These are phyloP conservation scores for Dioszegia hungarica DNA, from an alignment of 768 basidiomycete genomes.

Conservation along the genomic window DNA sequence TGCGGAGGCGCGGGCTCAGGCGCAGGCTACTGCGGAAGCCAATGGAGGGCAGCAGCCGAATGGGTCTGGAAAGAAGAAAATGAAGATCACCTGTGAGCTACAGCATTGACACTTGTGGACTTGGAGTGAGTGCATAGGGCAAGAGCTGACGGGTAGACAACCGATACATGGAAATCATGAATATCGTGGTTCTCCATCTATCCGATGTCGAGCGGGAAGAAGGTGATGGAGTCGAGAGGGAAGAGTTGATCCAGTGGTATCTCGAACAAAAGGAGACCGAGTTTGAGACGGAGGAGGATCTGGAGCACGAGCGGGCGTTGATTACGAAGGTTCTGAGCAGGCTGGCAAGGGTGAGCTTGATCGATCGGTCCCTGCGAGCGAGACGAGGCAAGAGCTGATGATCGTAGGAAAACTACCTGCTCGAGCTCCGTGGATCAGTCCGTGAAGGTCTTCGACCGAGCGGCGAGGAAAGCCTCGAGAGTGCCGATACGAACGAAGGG, in stretches of 20 bases:
- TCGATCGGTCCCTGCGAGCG: neutral
- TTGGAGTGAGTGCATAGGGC: neutral
- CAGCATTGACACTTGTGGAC: constrained; percentile 62
- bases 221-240: constrained; percentile 72
- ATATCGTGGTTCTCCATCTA: constrained; percentile 71
- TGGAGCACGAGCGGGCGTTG: constrained; percentile 86
- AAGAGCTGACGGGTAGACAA: constrained; percentile 55
- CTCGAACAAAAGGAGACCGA: constrained; percentile 82
- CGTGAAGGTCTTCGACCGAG: constrained; percentile 54
- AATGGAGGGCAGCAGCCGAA: constrained; percentile 50
- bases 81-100: constrained; percentile 75
- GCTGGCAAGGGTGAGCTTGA: constrained; percentile 73
- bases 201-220: constrained; percentile 69
- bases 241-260: constrained; percentile 95
- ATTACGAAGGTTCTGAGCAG: constrained; percentile 82
- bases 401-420: constrained; percentile 60
- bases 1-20: constrained; percentile 3
- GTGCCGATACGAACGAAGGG: constrained; percentile 51
- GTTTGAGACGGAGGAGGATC: constrained; percentile 73
- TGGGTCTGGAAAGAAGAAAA: constrained; percentile 53
- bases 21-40: constrained; percentile 16
- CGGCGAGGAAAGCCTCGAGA: constrained; percentile 57
- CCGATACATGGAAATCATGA: constrained; percentile 84
- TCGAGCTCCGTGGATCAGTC: constrained; percentile 77
- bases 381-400: neutral